Evolutionary conservation across 192 early-diverging fungal species (phyloP).

Genomic region (Backusella psychrophila): DNA sequence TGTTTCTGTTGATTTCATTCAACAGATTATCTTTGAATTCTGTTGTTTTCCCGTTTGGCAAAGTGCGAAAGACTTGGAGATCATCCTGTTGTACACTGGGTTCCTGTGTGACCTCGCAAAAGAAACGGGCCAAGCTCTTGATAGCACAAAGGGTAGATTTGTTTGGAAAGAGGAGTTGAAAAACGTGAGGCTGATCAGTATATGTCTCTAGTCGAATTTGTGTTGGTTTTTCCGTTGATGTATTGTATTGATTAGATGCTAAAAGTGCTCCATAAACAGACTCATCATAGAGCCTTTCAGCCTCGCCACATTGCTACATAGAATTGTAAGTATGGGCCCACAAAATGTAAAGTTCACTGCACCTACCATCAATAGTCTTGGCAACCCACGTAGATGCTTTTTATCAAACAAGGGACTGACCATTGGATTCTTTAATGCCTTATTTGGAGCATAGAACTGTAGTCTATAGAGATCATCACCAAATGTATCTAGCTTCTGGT

Average conservation of each 20-base stretch:
- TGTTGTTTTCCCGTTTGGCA: constrained; percentile 1
- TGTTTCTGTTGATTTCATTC: background rate
- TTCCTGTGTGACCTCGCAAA: background rate
- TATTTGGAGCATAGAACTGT: constrained; percentile 48
- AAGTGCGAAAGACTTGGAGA: background rate
- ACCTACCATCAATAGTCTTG: constrained; percentile 44
- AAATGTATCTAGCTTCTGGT: background rate
- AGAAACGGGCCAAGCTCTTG: constrained; percentile 20
- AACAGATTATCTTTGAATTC: background rate
- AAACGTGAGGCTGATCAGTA: constrained; percentile 55
- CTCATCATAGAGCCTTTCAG: constrained; percentile 48
- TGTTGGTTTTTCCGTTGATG: background rate
- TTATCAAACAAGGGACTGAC: constrained; percentile 44
- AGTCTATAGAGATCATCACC: constrained; percentile 30
- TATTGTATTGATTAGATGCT: constrained; percentile 18
- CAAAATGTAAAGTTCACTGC: background rate
- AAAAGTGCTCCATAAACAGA: constrained; percentile 41
- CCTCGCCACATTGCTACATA: constrained; percentile 39
- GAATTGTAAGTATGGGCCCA: background rate
- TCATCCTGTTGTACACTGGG: background rate
- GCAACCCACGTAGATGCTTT: constrained; percentile 36
- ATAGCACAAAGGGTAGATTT: constrained; percentile 8
- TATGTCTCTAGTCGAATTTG: constrained; percentile 42
- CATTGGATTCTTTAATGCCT: constrained; percentile 37
- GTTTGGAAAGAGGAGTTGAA: constrained; percentile 31